Base-by-base conservation (phyloP, 2,329 filamentous ascomycete species). In the Curvularia lunata region DNA sequence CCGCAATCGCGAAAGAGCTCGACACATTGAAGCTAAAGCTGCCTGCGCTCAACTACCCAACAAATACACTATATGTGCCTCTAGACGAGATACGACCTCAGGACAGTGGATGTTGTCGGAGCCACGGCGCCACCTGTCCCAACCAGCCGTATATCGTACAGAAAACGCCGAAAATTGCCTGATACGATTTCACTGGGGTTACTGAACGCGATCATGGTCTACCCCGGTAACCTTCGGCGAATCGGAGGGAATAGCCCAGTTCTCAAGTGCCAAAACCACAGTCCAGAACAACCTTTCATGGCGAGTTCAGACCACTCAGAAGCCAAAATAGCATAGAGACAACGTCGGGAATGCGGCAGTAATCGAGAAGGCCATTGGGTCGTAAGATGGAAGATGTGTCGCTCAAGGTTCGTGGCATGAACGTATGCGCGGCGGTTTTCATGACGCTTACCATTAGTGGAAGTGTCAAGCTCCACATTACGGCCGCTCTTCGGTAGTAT, bases 221-320 rank as follows among this genome's bases (percentile, higher is more conserved):
- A 32, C 38, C 47, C 34, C 32, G 32, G 47, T 25, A 40, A 49
- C 32, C 32, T 16, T 27, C 43, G 34, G 47, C 34, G 34, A 34
- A 23, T 49, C 47, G 34, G 32, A 40, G 16, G 28, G 34, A 37
- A 49, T 49, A 38, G 32, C 34, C 32, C 32, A 49, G 21, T 38
- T 13, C 32, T 19, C 16, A 12, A 37, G 21, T 21, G 30, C 2
- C 5, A 40, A 48, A 48, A 16, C 13, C 30, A 48, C 8, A 10
- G 21, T n/a, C 18, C 30, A 37, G 12, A 48, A 12, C 19, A 21
- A 21, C 19, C 12, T 8, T 41, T 38, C 47, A 16, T 21, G 16
- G 16, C 12, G 32, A 40, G 21, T 12, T 27, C 8, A 16, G 21
- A 18, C 3, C 7, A 16, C 16, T 27, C 16, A 9, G 41, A n/a